Conservation (phyloP, 1,139 yeast genomes). For the Geotrichum armillariae region DNA sequence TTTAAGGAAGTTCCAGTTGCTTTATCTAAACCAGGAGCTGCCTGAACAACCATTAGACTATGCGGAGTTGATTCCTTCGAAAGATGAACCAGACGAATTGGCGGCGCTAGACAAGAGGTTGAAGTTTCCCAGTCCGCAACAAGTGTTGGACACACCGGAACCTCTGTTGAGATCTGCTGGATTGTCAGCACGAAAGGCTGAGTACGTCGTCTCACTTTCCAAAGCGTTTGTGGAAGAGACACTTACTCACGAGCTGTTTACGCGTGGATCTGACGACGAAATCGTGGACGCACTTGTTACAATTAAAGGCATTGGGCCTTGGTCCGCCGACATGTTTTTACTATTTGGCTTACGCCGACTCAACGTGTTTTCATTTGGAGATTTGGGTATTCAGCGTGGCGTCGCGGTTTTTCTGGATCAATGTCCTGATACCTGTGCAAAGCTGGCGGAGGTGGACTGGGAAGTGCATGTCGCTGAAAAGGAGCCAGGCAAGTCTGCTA, state of each 20-base stretch:
- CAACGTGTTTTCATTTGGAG: slow-evolving; percentile 76
- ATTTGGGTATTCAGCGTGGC: slow-evolving; percentile 84
- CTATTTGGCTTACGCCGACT: slow-evolving; percentile 64
- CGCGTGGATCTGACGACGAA: slow-evolving; percentile 43
- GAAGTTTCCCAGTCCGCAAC: slow-evolving; percentile 54
- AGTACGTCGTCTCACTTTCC: slow-evolving; percentile 63
- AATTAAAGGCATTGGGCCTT: slow-evolving; percentile 79
- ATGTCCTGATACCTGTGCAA: slow-evolving; percentile 49
- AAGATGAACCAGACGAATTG: slow-evolving; percentile 2
- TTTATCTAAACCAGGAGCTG: background rate
- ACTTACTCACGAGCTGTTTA: slow-evolving; percentile 47
- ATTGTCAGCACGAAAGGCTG: slow-evolving; percentile 65
- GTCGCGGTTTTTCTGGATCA: slow-evolving; percentile 59
- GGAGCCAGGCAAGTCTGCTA: slow-evolving; percentile 27
- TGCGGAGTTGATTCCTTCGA: background rate
- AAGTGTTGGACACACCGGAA: slow-evolving; percentile 43
- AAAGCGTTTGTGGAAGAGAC: slow-evolving; percentile 53
- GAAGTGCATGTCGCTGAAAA: slow-evolving; percentile 34
- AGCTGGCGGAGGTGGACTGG: slow-evolving; percentile 17
- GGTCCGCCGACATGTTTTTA: slow-evolving; percentile 91
- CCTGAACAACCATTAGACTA: slow-evolving; percentile 2
- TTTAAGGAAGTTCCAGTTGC: background rate
- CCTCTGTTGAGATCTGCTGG: slow-evolving; percentile 65
- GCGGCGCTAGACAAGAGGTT: slow-evolving; percentile 2
- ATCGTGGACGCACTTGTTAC: slow-evolving; percentile 56